Percentiles rank a stretch among this genome's conserved stretches.
phyloP scores from a whole-genome alignment of 495 filamentous ascomycete species.

The Penicillium waksmanii region DNA sequence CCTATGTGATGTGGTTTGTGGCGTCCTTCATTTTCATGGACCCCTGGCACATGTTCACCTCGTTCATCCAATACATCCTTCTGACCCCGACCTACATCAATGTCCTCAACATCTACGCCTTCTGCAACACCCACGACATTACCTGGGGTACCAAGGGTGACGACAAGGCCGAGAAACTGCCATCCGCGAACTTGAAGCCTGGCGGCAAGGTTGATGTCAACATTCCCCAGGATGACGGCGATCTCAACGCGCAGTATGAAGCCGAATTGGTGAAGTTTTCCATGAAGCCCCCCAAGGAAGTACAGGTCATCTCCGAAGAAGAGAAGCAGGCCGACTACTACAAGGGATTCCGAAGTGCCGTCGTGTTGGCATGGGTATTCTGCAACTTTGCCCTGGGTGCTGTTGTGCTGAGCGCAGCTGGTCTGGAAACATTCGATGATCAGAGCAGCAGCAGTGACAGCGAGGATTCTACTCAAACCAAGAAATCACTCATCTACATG shows the following conservation, averaged over 20 bases:
- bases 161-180: constrained; percentile 83
- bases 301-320: constrained; percentile 57
- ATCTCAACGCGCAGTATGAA: constrained; percentile 94
- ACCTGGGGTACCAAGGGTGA: constrained; percentile 98
- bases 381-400: constrained; percentile 90
- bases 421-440: constrained; percentile 66
- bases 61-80: constrained; percentile 94
- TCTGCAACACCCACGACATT: constrained; percentile 97
- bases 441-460: constrained; percentile 22
- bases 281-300: constrained; percentile 70
- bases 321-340: constrained; percentile 98
- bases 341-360: constrained; percentile 87
- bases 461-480: constrained; percentile 47
- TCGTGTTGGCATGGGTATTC: constrained; percentile 96
- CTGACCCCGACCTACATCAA: constrained; percentile 96
- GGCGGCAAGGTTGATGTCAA: constrained; percentile 94
- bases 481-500: constrained; percentile 79
- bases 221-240: constrained; percentile 82
- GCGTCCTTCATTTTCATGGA: constrained; percentile 95
- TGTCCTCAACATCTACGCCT: constrained; percentile 95
- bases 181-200: constrained; percentile 78
- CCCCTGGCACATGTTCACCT: constrained; percentile 99
- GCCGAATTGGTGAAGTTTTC: constrained; percentile 76
- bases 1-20: constrained; percentile 92
- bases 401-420: constrained; percentile 83